These are phyloP conservation scores for Linnemannia elongata DNA, from an alignment of 192 early-diverging fungal genomes.

Conservation along the genomic window DNA sequence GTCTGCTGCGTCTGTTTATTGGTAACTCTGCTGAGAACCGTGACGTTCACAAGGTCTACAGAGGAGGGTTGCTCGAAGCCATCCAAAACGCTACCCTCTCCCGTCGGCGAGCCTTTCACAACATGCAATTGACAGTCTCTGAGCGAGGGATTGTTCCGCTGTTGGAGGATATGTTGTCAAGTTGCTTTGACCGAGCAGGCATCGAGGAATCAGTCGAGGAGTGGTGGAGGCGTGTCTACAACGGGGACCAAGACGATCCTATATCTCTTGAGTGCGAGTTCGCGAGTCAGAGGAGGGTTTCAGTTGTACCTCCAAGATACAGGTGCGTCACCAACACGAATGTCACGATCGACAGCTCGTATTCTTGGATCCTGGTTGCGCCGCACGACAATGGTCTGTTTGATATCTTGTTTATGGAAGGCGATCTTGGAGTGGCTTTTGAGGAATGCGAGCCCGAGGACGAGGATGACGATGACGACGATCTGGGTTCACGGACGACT, in stretches of 20 bases:
- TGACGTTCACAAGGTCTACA: slow-evolving; percentile 27
- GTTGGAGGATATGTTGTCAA: slow-evolving; percentile 16
- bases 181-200: slow-evolving; percentile 23
- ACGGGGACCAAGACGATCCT: neutral
- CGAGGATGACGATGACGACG: neutral
- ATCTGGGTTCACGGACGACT: neutral
- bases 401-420: slow-evolving; percentile 7
- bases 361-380: slow-evolving; percentile 29
- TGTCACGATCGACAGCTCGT: neutral
- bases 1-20: slow-evolving; percentile 14
- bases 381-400: slow-evolving; percentile 9
- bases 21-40: slow-evolving; percentile 23
- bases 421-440: neutral
- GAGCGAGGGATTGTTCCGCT: neutral
- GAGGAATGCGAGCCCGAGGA: slow-evolving; percentile 12
- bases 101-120: neutral
- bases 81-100: slow-evolving; percentile 15
- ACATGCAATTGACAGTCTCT: slow-evolving; percentile 9
- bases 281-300: neutral
- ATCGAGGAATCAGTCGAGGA: slow-evolving; percentile 19
- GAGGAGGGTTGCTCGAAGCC: neutral
- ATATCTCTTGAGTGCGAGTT: slow-evolving; percentile 36
- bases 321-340: neutral
- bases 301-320: neutral
- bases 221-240: slow-evolving; percentile 14